Evolutionary conservation across 2,329 filamentous ascomycete species (phyloP).

Genomic region (Xylaria sp.): DNA sequence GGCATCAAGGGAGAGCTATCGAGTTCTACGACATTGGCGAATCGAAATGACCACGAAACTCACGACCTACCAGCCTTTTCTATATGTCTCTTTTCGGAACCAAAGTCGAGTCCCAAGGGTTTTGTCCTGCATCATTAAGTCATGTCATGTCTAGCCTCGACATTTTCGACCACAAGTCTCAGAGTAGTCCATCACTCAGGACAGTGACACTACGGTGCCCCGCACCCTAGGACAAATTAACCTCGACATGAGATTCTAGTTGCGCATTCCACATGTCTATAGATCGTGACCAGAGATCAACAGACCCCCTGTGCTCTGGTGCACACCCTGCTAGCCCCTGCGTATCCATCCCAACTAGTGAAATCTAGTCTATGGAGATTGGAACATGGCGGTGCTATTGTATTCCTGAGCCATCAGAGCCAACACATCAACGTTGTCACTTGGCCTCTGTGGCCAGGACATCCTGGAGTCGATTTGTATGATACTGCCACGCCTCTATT

Average conservation of each 20-base stretch:
- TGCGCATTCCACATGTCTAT: not conserved
- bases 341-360: constrained; percentile 20
- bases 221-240: not conserved
- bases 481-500: constrained; percentile 34
- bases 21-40: constrained; percentile 33
- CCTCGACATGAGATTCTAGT: not conserved
- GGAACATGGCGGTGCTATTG: not conserved
- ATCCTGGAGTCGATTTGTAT: constrained; percentile 33
- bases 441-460: constrained; percentile 10
- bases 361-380: constrained; percentile 26
- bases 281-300: not conserved
- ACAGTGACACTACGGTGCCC: not conserved
- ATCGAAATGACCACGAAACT: constrained; percentile 28
- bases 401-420: not conserved
- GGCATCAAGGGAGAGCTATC: constrained; percentile 19
- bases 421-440: not conserved
- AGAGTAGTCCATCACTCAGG: constrained; percentile 7
- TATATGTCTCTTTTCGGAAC: constrained; percentile 19
- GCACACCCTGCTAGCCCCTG: not conserved
- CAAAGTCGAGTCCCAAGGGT: constrained; percentile 7
- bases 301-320: not conserved
- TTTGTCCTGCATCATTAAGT: not conserved
- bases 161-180: constrained; percentile 5
- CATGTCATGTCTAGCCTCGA: not conserved
- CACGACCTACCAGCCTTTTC: constrained; percentile 6